Evolutionary conservation across 139 green algal species (phyloP).

Genomic region (Chlamydomonas sp.): DNA sequence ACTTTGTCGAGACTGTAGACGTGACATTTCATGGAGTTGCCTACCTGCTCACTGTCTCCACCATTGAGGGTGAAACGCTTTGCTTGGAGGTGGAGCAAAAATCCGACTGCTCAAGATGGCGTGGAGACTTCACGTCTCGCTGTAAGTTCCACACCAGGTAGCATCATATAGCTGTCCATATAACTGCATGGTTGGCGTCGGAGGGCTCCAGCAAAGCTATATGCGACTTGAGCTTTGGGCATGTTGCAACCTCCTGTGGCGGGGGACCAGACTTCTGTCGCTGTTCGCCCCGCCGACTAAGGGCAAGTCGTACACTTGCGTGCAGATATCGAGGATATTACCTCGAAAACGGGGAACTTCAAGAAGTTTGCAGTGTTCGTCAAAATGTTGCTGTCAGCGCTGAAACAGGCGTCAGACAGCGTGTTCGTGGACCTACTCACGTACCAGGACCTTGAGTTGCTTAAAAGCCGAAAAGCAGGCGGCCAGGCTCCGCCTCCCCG

Average conservation of each 20-base stretch:
- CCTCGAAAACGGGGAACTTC: constrained; percentile 88
- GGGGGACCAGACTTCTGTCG: no score
- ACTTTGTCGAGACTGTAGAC: constrained; percentile 30
- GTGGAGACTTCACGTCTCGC: constrained; percentile 73
- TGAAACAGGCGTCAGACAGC: constrained; percentile 75
- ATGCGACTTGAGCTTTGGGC: no score
- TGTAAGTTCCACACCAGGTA: constrained; percentile 55
- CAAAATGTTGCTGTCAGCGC: constrained; percentile 83
- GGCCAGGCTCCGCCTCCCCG: background rate
- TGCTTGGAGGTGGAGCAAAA: constrained; percentile 77
- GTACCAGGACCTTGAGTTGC: constrained; percentile 83
- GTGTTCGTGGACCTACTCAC: constrained; percentile 92
- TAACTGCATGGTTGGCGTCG: background rate
- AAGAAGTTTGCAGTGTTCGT: constrained; percentile 90
- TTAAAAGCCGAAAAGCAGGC: constrained; percentile 71
- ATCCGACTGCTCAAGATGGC: constrained; percentile 70
- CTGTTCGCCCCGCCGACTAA: no score
- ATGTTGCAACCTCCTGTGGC: no score
- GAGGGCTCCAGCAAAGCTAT: no score
- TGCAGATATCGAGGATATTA: constrained; percentile 94
- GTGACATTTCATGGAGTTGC: constrained; percentile 56
- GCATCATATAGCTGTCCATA: background rate
- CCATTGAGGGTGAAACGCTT: constrained; percentile 62
- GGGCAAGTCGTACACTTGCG: background rate
- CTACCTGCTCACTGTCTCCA: constrained; percentile 61